Evolutionary conservation across 1,284 basidiomycete species (phyloP), one percentile per base, ranked within the genome.

Genomic region (Sphagnurus paluster): DNA sequence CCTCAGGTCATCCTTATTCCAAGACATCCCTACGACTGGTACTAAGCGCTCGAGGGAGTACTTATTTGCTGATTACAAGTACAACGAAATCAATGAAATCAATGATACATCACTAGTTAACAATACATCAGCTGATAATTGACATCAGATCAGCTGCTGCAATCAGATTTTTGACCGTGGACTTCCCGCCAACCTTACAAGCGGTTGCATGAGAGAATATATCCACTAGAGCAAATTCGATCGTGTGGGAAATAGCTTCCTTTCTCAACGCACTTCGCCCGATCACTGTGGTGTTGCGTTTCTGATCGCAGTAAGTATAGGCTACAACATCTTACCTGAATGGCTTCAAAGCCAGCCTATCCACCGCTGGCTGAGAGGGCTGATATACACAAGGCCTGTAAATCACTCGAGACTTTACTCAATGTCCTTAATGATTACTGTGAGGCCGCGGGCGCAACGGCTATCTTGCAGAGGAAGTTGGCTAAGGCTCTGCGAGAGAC

Each of bases 371-470:
- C 69, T 21, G 86, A 89, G 49, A 77, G 86, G 33, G 59, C 68
- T 13, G 87, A 90, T 51, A 76, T 90, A 16, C 87, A 89, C 71
- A 89, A 84, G 62, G 81, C 84, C 3, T 89, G 87, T 73, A 85
- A 82, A 61, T 76, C 84, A 7, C 70, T 90, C 44, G 87, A 90
- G 57, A 69, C 71, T 7, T 74, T 89, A 28, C 75, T 87, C 45
- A 76, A 73, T 54, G 66, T 80, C 41, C 71, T 90, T 48, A 81
- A 80, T 55, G 84, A 88, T 62, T 90, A 90, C 59, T 84, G 79
- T 58, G 84, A 89, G 56, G 80, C 83, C 3, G 76, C 77, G 3
- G 74, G 72, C 21, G 76, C 79, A 5, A 70, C 85, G n/a, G 79
- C 79, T 3, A 56, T 71, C 2, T 64, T 87, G 20, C 84, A 90